Conservation (phyloP, 1,139 yeast species). For the Candida gigantensis region DNA sequence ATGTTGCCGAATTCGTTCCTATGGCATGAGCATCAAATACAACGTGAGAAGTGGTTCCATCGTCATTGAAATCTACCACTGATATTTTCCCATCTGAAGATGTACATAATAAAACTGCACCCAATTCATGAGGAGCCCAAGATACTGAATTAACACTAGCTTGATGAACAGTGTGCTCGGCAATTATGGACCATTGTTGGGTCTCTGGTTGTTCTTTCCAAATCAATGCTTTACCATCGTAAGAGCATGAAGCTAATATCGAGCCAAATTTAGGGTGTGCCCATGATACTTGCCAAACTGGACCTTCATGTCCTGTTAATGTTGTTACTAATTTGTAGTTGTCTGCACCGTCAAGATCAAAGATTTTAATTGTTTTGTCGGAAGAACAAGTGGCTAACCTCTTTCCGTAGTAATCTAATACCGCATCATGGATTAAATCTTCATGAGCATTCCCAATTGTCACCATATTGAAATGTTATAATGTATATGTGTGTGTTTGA, state of each 20-base stretch:
- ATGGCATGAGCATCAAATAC: conserved; percentile 82
- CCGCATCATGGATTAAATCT: conserved; percentile 95
- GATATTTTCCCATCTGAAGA: conserved; percentile 94
- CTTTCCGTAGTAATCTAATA: conserved; percentile 92
- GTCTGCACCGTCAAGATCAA: conserved; percentile 83
- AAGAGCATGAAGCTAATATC: conserved; percentile 90
- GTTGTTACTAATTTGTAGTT: conserved; percentile 79
- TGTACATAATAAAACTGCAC: conserved; percentile 86
- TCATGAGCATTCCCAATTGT: conserved; percentile 81
- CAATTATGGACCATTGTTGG: conserved; percentile 84
- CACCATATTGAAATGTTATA: conserved; percentile 43
- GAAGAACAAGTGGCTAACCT: conserved; percentile 94
- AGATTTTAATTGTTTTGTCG: conserved; percentile 90
- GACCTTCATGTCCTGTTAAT: conserved; percentile 89
- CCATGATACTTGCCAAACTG: conserved; percentile 99
- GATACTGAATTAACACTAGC: conserved; percentile 93
- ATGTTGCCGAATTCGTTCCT: conserved; percentile 91
- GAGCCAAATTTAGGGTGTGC: conserved; percentile 98
- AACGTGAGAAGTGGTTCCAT: conserved; percentile 73
- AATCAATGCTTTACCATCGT: conserved; percentile 89
- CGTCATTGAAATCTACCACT: conserved; percentile 87
- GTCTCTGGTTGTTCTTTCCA: conserved; percentile 88
- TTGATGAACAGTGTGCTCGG: conserved; percentile 84
- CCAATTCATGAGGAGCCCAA: conserved; percentile 98
- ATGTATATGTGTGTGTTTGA: background rate